phyloP scores from a whole-genome alignment of 345 rosid species.

The Dovyalis caffra region DNA sequence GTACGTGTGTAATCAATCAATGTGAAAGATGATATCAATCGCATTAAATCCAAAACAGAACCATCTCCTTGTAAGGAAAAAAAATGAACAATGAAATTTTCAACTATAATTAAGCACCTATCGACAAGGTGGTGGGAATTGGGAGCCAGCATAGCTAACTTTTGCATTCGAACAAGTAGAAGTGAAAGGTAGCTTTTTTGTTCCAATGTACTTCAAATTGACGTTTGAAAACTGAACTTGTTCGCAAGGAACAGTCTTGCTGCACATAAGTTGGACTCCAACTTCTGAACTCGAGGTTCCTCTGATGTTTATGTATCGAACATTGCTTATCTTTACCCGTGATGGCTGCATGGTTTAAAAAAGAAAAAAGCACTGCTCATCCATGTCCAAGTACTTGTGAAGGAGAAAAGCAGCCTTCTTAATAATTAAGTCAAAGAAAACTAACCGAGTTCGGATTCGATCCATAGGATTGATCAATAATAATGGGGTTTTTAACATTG shows the following conservation, averaged over 20 bases:
- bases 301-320: slow-evolving; percentile 38
- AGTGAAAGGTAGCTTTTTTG: slow-evolving; percentile 16
- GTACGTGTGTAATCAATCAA: no score
- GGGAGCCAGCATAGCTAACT: slow-evolving; percentile 31
- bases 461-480: slow-evolving; percentile 64
- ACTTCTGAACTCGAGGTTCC: slow-evolving; percentile 45
- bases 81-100: no score
- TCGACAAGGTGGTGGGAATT: slow-evolving; percentile 45
- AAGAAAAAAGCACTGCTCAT: neutral
- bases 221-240: slow-evolving; percentile 37
- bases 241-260: slow-evolving; percentile 46
- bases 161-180: slow-evolving; percentile 37
- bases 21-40: no score
- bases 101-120: slow-evolving; percentile 1
- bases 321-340: slow-evolving; percentile 40
- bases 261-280: slow-evolving; percentile 48
- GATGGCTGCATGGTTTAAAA: slow-evolving; percentile 58
- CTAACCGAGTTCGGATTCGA: slow-evolving; percentile 16
- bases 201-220: slow-evolving; percentile 35
- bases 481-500: slow-evolving; percentile 58
- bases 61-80: no score
- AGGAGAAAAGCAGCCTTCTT: neutral
- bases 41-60: no score
- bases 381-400: no score
- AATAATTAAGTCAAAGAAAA: neutral